Evolutionary conservation across 768 basidiomycete genomes (phyloP).

Genomic region (Rhizopogon vesiculosus): DNA sequence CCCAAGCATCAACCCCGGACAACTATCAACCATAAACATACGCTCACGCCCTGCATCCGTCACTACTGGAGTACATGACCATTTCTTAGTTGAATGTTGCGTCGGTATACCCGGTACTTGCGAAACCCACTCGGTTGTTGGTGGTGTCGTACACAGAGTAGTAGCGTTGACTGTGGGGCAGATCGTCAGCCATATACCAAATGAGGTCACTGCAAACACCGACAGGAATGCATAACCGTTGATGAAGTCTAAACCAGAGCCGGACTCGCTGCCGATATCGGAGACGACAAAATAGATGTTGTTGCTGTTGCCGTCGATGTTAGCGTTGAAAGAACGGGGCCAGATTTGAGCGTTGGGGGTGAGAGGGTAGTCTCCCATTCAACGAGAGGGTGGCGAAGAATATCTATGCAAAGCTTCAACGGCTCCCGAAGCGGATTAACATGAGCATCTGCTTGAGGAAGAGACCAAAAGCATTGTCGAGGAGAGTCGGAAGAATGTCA

Average conservation of each 20-base stretch:
- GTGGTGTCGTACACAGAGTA: conserved; percentile 38
- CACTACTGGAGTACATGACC: background rate
- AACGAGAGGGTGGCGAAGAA: too few species aligned
- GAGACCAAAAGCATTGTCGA: too few species aligned
- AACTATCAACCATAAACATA: background rate
- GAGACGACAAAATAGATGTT: conserved; percentile 26
- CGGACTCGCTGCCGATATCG: conserved; percentile 13
- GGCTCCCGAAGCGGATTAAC: too few species aligned
- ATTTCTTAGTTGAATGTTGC: conserved; percentile 6
- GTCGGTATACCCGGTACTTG: conserved; percentile 30
- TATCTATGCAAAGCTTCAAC: too few species aligned
- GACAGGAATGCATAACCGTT: conserved; percentile 18
- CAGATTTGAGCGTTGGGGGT: conserved; percentile 28
- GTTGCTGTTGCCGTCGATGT: conserved; percentile 19
- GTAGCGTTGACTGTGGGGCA: conserved; percentile 30
- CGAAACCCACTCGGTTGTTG: conserved; percentile 37
- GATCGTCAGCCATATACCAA: background rate
- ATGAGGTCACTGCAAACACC: conserved; percentile 9
- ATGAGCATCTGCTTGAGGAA: too few species aligned
- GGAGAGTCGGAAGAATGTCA: too few species aligned
- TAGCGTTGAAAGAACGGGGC: conserved; percentile 27
- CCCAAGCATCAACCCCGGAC: too few species aligned
- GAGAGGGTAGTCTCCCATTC: conserved; percentile 10
- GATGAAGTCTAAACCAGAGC: conserved; percentile 19
- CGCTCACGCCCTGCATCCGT: background rate